A percentile compares a stretch with the other conserved stretches of the same genome.
Evolutionary conservation across 2,329 filamentous ascomycete species (phyloP).

Genomic region (Aspergillus awamori): DNA sequence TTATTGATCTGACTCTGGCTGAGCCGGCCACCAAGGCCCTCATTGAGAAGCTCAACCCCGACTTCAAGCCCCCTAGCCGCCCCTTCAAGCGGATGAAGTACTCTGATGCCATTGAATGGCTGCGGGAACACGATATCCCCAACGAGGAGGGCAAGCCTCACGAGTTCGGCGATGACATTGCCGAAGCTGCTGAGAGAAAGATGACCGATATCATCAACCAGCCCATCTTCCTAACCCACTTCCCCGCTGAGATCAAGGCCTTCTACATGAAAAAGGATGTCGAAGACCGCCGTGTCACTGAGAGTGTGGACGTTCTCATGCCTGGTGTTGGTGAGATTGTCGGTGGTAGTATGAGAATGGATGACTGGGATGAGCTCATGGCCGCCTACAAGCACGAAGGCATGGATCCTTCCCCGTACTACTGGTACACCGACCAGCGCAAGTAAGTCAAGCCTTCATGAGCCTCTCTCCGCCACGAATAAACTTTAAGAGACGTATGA

Average conservation of each 20-base stretch:
- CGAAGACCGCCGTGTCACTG: constrained; percentile 79
- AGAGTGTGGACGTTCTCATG: constrained; percentile 86
- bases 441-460: constrained; percentile 64
- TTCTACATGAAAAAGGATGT: constrained; percentile 98
- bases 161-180: constrained; percentile 94
- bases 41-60: constrained; percentile 87
- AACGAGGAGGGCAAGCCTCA: constrained; percentile 93
- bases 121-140: constrained; percentile 82
- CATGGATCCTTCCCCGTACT: constrained; percentile 83
- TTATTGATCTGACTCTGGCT: constrained; percentile 74
- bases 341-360: constrained; percentile 94
- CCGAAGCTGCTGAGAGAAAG: constrained; percentile 90
- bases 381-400: constrained; percentile 83
- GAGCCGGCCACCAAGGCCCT: constrained; percentile 72
- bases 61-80: constrained; percentile 76
- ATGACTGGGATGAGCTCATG: constrained; percentile 86
- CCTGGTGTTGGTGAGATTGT: constrained; percentile 97
- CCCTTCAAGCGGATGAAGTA: constrained; percentile 97
- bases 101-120: constrained; percentile 90
- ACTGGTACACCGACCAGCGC: constrained; percentile 98
- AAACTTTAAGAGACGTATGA: neutral
- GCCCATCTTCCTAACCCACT: constrained; percentile 95
- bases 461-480: neutral
- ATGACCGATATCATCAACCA: constrained; percentile 98
- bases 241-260: constrained; percentile 95